A percentile compares a stretch with the other conserved stretches of the same genome.
Conservation (phyloP, 768 basidiomycete species). For the Candolleomyces eurysporus region DNA sequence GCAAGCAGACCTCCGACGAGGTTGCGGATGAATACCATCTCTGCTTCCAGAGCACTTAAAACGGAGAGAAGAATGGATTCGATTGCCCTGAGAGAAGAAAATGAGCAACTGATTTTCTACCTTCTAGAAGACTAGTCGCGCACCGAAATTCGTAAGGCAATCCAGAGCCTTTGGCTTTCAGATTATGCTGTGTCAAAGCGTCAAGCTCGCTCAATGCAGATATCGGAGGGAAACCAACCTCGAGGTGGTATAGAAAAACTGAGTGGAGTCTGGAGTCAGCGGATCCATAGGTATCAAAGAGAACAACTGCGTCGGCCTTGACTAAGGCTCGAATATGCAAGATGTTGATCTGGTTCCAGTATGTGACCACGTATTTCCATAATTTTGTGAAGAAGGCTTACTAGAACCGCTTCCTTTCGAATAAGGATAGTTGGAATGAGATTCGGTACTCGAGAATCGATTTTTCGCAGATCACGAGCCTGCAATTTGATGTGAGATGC, state of each 20-base stretch:
- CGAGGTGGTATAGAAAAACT: slow-evolving; percentile 84
- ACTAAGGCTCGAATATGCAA: slow-evolving; percentile 93
- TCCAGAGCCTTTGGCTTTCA: slow-evolving; percentile 66
- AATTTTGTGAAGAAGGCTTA: slow-evolving; percentile 33
- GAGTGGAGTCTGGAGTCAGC: slow-evolving; percentile 84
- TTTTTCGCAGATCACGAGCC: slow-evolving; percentile 95
- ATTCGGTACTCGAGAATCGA: slow-evolving; percentile 92
- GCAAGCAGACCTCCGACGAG: slow-evolving; percentile 87
- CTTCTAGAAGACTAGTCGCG: slow-evolving; percentile 11
- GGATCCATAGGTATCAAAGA: slow-evolving; percentile 92
- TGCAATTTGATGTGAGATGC: slow-evolving; percentile 27
- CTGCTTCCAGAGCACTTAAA: slow-evolving; percentile 89
- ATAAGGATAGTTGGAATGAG: slow-evolving; percentile 92
- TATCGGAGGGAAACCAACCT: slow-evolving; percentile 43
- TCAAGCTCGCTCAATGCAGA: slow-evolving; percentile 7
- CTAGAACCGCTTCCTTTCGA: slow-evolving; percentile 84
- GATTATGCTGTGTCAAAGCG: slow-evolving; percentile 60
- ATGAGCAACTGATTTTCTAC: slow-evolving; percentile 4
- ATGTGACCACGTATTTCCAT: slow-evolving; percentile 10
- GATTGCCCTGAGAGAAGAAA: slow-evolving; percentile 62
- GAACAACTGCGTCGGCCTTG: slow-evolving; percentile 86
- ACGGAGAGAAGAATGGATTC: slow-evolving; percentile 93
- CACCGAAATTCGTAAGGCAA: slow-evolving; percentile 90
- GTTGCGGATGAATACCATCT: slow-evolving; percentile 92
- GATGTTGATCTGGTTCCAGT: slow-evolving; percentile 68